Evolutionary conservation across 495 filamentous ascomycete species (phyloP), one percentile per base, ranked within the genome.

Genomic region (Cudoniella acicularis): DNA sequence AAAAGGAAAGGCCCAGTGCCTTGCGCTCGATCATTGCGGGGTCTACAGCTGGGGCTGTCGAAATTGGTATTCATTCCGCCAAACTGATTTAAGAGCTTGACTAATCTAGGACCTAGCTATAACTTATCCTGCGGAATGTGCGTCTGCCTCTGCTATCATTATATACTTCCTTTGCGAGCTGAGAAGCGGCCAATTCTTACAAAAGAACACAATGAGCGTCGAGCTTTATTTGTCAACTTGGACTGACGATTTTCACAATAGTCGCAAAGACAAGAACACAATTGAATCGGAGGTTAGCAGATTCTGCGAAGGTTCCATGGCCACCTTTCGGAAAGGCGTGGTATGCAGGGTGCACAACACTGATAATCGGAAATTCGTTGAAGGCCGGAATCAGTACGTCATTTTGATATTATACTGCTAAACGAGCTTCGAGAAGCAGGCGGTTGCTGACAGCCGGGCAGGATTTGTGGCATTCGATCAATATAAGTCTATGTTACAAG

Each of bases 91-190:
- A 20, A 41, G 8, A 50, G 10, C 18, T 20, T 18, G 11, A 36
- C 30, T 36, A 13, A 36, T 36, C 48, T 8, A 16, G 46, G 10
- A n/a, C 50, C n/a, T 64, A 95, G 86, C 91, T 57, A 96, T 98
- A 66, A 97, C 94, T 56, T 98, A 98, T 75, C 94, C 94, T 49
- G 93, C 93, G 64, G 94, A 98, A 73, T 98, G 89, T 92, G 82
- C 64, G 78, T 67, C 11, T 17, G 13, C 25, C 2, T 13, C 25
- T 50, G 9, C 45, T 10, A 41, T 41, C 16, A 41, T 41, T 41
- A 9, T 41, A 41, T 16, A 41, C 36, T 9, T 8, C 36, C 16
- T 9, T 41, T 9, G 8, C 36, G 36, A 41, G 8, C 36, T 9
- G 36, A 16, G 36, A 9, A 9, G 36, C 16, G 36, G 16, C 9